Base-by-base conservation (phyloP, 169 alveolate species). In the Eimeria praecox region DNA sequence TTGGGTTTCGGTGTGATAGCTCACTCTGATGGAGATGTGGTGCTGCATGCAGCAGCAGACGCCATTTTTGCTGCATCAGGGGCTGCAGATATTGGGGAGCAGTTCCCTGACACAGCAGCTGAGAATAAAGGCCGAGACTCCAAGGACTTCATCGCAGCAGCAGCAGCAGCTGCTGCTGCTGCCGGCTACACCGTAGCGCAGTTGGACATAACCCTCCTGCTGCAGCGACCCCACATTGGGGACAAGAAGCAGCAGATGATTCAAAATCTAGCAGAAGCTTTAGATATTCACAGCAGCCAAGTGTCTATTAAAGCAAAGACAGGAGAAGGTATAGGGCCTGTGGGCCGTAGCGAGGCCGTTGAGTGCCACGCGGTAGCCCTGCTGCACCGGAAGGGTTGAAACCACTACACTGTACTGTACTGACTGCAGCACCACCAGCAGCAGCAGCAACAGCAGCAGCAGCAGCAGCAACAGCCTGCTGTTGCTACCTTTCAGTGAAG, bases 11-110 rank as follows among this genome's bases (percentile, higher is more conserved):
- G 97, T n/a, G 96, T 97, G 33, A 95, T 97, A 46, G 98, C 98
- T 8, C 99, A 98, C 96, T 98, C 99, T 49, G 99, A 98, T 95
- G 99, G 99, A 40, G 99, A 98, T 95, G 98, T 97, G 59, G 96
- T 98, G 85, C 95, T 96, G 95, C 99, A 98, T 92, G 97, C 99
- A 24, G 59, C 97, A 40, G 96, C 97, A 52, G 98, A 98, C 73
- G 97, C 98, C 18, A 85, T 98, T 35, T 96, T 97, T 40, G 99
- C 99, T 9, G 98, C 98, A 2, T 49, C 96, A 30, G 98, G 97
- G 46, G 96, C 85, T 27, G 97, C 97, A 8, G 99, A 98, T 95
- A 97, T 98, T 59, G 99, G 99, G 49, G 98, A 98, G 87, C 97
- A 97, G 64, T 98, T 97, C 86, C 98, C 99, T 24, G 99, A 98